Percentiles rank a stretch among this genome's conserved stretches.
phyloP scores from a whole-genome alignment of 148 eudicot genomes.

The Vaccinium darrowii region DNA sequence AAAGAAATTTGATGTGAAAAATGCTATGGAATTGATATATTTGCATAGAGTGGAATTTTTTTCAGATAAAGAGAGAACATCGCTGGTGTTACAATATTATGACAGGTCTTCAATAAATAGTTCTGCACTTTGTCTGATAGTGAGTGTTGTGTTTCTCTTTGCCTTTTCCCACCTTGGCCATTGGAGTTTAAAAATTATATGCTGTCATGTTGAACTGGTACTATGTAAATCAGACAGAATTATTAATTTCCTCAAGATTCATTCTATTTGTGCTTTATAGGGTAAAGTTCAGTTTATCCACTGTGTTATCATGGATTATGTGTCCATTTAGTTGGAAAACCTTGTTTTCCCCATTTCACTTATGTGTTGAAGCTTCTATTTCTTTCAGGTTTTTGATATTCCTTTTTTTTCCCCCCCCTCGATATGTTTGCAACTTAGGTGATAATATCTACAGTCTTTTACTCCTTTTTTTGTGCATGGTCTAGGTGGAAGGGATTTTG shows the following conservation, averaged over 20 bases:
- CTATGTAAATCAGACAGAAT: not conserved
- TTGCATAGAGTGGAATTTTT: not conserved
- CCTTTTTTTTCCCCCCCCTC: no score
- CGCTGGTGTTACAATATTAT: not conserved
- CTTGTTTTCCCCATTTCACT: not conserved
- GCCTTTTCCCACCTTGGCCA: not conserved
- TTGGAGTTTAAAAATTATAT: not conserved
- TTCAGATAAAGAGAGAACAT: not conserved
- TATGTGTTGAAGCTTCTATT: not conserved
- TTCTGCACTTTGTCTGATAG: not conserved
- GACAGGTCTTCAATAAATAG: not conserved
- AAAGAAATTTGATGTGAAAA: not conserved
- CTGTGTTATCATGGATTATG: not conserved
- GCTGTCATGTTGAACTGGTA: not conserved
- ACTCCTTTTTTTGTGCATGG: slow-evolving; percentile 10
- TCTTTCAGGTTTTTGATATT: not conserved
- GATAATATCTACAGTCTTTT: not conserved
- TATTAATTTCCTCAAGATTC: not conserved
- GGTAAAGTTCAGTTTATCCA: not conserved
- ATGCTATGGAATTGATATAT: not conserved
- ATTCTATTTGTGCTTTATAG: not conserved
- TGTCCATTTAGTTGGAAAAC: not conserved
- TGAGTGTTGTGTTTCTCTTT: not conserved
- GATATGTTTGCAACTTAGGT: no score
- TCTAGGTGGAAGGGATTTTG: slow-evolving; percentile 85